Conservation (phyloP, 768 basidiomycete genomes). For the Polyporus arcularius region DNA sequence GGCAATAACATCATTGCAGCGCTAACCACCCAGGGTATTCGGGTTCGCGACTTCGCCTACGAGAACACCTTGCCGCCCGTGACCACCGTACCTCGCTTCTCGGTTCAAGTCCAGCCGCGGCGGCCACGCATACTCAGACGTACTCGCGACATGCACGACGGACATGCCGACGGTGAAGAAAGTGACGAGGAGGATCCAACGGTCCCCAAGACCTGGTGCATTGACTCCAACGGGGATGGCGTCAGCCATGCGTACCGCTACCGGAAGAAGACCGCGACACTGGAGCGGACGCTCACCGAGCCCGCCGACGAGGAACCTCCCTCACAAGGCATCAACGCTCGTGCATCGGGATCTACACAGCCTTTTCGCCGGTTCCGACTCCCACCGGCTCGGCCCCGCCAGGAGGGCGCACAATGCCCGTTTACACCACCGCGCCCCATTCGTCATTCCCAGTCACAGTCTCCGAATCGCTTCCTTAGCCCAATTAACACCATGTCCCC, state of each 20-base stretch:
- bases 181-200: slow-evolving; percentile 17
- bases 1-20: slow-evolving; percentile 10
- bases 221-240: slow-evolving; percentile 16
- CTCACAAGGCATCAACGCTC: slow-evolving; percentile 13
- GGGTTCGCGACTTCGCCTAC: slow-evolving; percentile 65
- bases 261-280: slow-evolving; percentile 28
- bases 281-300: slow-evolving; percentile 38
- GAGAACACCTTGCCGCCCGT: slow-evolving; percentile 68
- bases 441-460: background rate
- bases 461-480: background rate
- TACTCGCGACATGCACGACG: slow-evolving; percentile 31
- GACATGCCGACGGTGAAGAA: slow-evolving; percentile 26
- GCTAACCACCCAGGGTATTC: slow-evolving; percentile 38
- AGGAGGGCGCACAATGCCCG: background rate
- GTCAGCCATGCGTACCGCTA: slow-evolving; percentile 7
- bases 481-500: slow-evolving; percentile 4
- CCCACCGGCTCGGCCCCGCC: background rate
- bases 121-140: slow-evolving; percentile 40
- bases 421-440: slow-evolving; percentile 11
- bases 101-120: slow-evolving; percentile 49
- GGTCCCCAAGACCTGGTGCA: slow-evolving; percentile 11
- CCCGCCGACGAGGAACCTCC: slow-evolving; percentile 28
- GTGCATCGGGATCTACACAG: slow-evolving; percentile 8
- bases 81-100: slow-evolving; percentile 46
- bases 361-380: slow-evolving; percentile 5